Evolutionary conservation across 1,284 basidiomycete species (phyloP), one percentile per base, ranked within the genome.

Genomic region (Mycena sp.): DNA sequence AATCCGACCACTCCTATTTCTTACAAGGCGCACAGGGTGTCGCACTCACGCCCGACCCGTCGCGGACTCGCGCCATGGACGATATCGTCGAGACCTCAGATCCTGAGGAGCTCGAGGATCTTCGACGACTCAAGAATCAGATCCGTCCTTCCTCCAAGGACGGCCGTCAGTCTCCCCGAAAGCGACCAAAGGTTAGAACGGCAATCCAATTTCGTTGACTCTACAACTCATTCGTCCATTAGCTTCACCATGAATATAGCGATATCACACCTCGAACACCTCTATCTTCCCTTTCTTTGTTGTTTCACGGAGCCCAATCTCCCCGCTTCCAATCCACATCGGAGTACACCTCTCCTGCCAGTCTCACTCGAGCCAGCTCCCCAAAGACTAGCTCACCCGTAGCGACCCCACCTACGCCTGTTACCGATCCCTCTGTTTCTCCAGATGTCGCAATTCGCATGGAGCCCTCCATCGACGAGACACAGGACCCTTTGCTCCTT

Each of bases 11-110:
- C 30, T 30, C 30, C 30, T 30, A 30, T 30, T 34, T 34, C 30
- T 16, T 44, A 13, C 41, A 44, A 44, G 16, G 16, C 41, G 16
- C 10, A 16, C 41, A 44, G 41, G 30, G 4, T 34, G 5, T 34
- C 30, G 30, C 30, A 5, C 30, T 34, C 30, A 34, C 30, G 30
- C 5, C 30, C 30, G 30, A 44, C 16, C 44, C 50, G 13, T 25
- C 22, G 30, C 41, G 41, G 41, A 11, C 41, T 11, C 41, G 3
- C 46, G 25, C 30, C 34, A 79, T 80, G 57, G 80, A 83, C 13
- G 88, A 88, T 52, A 79, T 84, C 67, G 86, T 90, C n/a, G 89
- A 90, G 76, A 90, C 89, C 14, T 91, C 89, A 2, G 89, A 91
- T 72, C 77, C 81, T 54, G 89, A 90, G 69, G 89, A 91, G 73